Percentiles rank a stretch among this genome's conserved stretches.
phyloP scores from a whole-genome alignment of 129 eudicot species.

The Silybum marianum region DNA sequence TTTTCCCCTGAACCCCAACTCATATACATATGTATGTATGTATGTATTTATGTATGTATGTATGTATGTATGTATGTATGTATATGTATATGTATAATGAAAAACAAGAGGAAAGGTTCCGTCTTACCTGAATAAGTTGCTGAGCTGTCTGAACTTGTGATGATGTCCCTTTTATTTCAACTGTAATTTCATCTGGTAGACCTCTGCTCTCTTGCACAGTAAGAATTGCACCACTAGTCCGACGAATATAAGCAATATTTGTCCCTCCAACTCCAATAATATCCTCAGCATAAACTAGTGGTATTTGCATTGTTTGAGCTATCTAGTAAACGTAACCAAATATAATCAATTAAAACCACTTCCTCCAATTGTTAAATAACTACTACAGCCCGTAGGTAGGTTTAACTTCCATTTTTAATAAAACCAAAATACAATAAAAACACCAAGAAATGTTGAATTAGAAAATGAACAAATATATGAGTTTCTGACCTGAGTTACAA shows the following conservation, averaged over 20 bases:
- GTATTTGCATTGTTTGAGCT: slow-evolving; percentile 88
- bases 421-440: too few relatives aligned
- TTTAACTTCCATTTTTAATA: neutral
- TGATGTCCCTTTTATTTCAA: slow-evolving; percentile 71
- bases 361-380: neutral
- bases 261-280: slow-evolving; percentile 84
- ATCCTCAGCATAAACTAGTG: slow-evolving; percentile 71
- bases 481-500: slow-evolving; percentile 70
- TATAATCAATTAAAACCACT: neutral
- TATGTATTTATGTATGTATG: neutral
- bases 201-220: slow-evolving; percentile 68
- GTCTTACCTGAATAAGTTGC: slow-evolving; percentile 60
- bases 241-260: slow-evolving; percentile 65
- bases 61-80: too few relatives aligned
- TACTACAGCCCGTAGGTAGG: neutral
- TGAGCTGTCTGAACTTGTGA: slow-evolving; percentile 61
- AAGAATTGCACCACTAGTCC: slow-evolving; percentile 56
- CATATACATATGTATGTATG: too few relatives aligned
- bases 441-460: too few relatives aligned
- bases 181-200: slow-evolving; percentile 76
- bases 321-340: slow-evolving; percentile 42
- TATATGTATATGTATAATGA: neutral
- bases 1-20: too few relatives aligned
- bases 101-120: neutral
- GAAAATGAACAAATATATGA: slow-evolving; percentile 3